phyloP scores from a whole-genome alignment of 208 protist genomes.

The Naegleria lovaniensis region DNA sequence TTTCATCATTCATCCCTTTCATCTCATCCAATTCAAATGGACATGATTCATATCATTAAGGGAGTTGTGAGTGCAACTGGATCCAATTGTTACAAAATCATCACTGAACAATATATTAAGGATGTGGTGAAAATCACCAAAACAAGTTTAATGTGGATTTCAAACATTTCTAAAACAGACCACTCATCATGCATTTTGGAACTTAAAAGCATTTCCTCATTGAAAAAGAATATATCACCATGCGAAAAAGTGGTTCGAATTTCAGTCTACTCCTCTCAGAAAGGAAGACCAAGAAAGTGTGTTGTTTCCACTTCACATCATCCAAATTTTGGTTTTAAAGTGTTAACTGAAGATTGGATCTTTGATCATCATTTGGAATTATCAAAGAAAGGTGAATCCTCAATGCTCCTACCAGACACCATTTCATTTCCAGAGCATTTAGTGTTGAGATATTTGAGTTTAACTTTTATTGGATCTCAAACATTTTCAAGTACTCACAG shows the following conservation, averaged over 20 bases:
- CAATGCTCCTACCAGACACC: background rate
- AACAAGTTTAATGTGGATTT: background rate
- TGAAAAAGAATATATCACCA: background rate
- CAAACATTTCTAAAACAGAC: background rate
- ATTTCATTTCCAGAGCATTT: background rate
- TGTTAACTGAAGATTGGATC: background rate
- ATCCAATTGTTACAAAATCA: background rate
- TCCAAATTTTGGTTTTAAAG: slow-evolving; percentile 13
- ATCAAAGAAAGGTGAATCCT: background rate
- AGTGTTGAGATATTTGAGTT: background rate
- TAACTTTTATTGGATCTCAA: slow-evolving; percentile 2
- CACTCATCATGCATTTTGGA: background rate
- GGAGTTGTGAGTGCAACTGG: background rate
- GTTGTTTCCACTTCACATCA: background rate
- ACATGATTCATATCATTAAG: background rate
- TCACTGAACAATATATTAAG: background rate
- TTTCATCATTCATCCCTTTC: too few species aligned
- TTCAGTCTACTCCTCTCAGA: background rate
- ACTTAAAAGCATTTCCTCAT: background rate
- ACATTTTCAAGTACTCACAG: background rate
- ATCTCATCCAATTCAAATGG: background rate
- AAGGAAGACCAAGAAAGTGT: background rate
- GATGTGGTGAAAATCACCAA: background rate
- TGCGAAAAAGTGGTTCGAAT: background rate
- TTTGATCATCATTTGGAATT: background rate